Evolutionary conservation across 1,284 basidiomycete species (phyloP), one percentile per base, ranked within the genome.

Genomic region (Ceratobasidium sp.): DNA sequence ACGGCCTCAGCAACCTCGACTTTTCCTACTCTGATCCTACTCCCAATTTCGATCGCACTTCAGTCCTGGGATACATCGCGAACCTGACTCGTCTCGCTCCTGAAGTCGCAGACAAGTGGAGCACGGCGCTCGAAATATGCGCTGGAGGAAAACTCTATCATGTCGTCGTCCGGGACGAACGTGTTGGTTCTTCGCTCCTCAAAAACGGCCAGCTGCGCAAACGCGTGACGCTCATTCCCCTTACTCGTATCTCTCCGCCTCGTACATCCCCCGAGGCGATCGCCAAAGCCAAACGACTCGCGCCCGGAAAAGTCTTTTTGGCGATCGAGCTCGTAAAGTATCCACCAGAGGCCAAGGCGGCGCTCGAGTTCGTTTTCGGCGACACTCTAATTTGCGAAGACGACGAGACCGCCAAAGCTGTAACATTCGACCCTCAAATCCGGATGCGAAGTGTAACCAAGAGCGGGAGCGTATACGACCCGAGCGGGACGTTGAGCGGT

Each of bases 391-490:
- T 99, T 83, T 99, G 97, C 84, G 91, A 93, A 61, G 96, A 98
- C 83, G 91, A 96, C 3, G 92, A 93, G 42, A 90, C 96, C 0
- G 98, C 98, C 9, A 96, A 97, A 83, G 87, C 88, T 0, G 94
- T 98, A 56, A 98, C 98, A 0, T 99, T 98, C 86, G 86, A 91
- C 84, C 89, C 92, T 38, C 89, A 93, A 20, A 89, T 91, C 42
- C 86, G 89, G 17, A 91, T 94, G 79, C 93, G 93, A 78, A 96
- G 94, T 13, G 96, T 99, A 70, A 99, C 98, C 1, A 88, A 97
- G 23, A 93, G 96, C 38, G 98, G 98, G 20, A 98, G 99, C 82
- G 92, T 98, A 7, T 99, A 99, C 85, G 97, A 99, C 81, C 97
- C 98, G 0, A 94, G 94, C 3, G 98, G 98, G 3, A 97, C 95